A percentile compares a stretch with the other conserved stretches of the same genome.
phyloP scores from a whole-genome alignment of 257 asterid genomes.

The Eucommia ulmoides region DNA sequence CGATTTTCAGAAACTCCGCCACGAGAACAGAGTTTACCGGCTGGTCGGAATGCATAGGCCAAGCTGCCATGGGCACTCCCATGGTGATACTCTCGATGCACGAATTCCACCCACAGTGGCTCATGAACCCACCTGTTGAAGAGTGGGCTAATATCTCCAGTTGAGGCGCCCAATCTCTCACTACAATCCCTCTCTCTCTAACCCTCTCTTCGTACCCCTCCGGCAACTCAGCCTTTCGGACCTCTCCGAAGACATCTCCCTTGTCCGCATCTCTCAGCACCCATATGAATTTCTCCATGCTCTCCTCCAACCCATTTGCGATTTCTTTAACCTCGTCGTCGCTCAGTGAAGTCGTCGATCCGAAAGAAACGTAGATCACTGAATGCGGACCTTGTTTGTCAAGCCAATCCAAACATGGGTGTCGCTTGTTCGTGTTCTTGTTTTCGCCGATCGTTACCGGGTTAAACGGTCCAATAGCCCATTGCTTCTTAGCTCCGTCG shows the following conservation, averaged over 20 bases:
- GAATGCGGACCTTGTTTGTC: slow-evolving; percentile 26
- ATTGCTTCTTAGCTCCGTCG: slow-evolving; percentile 13
- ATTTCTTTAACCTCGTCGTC: slow-evolving; percentile 21
- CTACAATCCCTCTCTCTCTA: slow-evolving; percentile 29
- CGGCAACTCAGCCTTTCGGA: slow-evolving; percentile 20
- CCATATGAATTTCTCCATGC: slow-evolving; percentile 39
- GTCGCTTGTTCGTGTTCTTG: background rate
- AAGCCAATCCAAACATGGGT: slow-evolving; percentile 17
- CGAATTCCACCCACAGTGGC: slow-evolving; percentile 17
- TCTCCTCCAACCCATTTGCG: slow-evolving; percentile 35
- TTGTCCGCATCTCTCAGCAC: slow-evolving; percentile 46
- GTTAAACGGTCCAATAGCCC: slow-evolving; percentile 57
- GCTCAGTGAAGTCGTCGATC: slow-evolving; percentile 27
- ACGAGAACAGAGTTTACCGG: slow-evolving; percentile 34
- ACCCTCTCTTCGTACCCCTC: slow-evolving; percentile 28
- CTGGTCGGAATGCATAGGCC: slow-evolving; percentile 63
- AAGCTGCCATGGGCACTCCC: slow-evolving; percentile 19
- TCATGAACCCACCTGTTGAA: slow-evolving; percentile 29
- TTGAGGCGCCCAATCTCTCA: slow-evolving; percentile 53
- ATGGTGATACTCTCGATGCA: slow-evolving; percentile 12
- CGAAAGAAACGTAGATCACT: slow-evolving; percentile 31
- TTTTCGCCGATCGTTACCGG: slow-evolving; percentile 7
- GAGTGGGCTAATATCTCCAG: slow-evolving; percentile 31
- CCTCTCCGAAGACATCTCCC: slow-evolving; percentile 25
- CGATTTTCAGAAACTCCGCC: slow-evolving; percentile 26